phyloP scores from a whole-genome alignment of 306 rosid species.

The Cucumis hystrix region DNA sequence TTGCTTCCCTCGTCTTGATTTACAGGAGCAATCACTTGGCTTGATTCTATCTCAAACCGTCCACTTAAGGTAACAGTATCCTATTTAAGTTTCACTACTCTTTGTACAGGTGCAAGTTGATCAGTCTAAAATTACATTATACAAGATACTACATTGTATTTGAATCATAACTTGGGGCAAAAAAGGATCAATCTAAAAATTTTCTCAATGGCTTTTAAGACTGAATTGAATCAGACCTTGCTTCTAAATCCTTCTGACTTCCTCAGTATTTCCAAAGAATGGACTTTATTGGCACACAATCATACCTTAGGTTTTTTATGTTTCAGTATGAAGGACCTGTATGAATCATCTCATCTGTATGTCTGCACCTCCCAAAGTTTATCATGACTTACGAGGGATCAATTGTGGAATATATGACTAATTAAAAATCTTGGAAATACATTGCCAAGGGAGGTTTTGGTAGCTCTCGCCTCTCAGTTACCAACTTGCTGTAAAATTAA shows the following conservation, averaged over 20 bases:
- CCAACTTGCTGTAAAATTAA: not conserved
- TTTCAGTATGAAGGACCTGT: not conserved
- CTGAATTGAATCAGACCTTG: not conserved
- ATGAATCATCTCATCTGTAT: not conserved
- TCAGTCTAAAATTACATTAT: not conserved
- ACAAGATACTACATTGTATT: not conserved
- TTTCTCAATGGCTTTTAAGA: not conserved
- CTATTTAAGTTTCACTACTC: not conserved
- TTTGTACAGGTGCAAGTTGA: not conserved
- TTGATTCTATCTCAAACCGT: constrained; percentile 75
- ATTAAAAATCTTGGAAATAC: not conserved
- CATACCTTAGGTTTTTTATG: not conserved
- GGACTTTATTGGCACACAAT: not conserved
- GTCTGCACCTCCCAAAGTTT: not conserved
- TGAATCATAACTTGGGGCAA: not conserved
- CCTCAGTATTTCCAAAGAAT: not conserved
- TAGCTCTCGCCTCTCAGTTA: not conserved
- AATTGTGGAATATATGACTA: not conserved
- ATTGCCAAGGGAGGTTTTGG: not conserved
- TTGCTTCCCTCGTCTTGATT: constrained; percentile 9
- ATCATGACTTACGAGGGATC: not conserved
- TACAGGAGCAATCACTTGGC: constrained; percentile 80
- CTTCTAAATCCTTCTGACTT: not conserved
- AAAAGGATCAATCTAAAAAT: not conserved
- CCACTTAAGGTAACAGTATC: constrained; percentile 66